Evolutionary conservation across 345 rosid species (phyloP).

Genomic region (Jatropha curcas): DNA sequence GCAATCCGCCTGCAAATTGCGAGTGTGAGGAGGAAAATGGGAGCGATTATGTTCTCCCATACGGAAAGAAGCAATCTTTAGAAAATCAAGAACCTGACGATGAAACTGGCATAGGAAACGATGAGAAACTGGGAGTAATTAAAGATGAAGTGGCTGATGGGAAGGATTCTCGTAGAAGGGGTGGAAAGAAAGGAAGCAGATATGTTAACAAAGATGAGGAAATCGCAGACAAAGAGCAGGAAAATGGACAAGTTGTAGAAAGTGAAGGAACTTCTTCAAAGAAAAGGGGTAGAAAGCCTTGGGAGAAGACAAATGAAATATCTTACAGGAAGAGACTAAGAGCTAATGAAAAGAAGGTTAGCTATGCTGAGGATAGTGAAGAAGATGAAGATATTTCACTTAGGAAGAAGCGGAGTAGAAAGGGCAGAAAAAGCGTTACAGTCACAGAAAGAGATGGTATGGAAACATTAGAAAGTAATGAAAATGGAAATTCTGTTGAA

Average conservation of each 20-base stretch:
- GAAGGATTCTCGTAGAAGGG: conserved; percentile 1
- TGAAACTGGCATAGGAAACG: background rate
- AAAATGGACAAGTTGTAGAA: background rate
- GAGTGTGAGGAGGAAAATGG: background rate
- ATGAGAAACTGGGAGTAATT: background rate
- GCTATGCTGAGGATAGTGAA: conserved; percentile 5
- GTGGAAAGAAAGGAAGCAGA: background rate
- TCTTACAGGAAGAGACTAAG: background rate
- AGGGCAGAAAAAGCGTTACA: background rate
- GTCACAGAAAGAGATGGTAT: background rate
- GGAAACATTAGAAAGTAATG: background rate
- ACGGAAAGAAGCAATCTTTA: background rate
- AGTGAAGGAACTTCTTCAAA: too few relatives aligned
- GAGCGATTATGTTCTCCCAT: background rate
- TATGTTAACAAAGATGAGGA: background rate
- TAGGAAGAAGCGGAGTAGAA: background rate
- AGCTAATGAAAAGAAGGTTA: background rate
- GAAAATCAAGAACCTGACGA: background rate
- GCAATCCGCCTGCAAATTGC: background rate
- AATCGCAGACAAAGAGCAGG: background rate
- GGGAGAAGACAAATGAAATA: background rate
- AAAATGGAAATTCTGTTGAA: background rate
- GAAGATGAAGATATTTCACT: background rate
- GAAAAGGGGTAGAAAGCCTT: background rate
- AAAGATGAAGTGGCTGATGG: too few relatives aligned